Conservation (phyloP, 1,284 basidiomycete genomes). For the Cryptococcus sp. region DNA sequence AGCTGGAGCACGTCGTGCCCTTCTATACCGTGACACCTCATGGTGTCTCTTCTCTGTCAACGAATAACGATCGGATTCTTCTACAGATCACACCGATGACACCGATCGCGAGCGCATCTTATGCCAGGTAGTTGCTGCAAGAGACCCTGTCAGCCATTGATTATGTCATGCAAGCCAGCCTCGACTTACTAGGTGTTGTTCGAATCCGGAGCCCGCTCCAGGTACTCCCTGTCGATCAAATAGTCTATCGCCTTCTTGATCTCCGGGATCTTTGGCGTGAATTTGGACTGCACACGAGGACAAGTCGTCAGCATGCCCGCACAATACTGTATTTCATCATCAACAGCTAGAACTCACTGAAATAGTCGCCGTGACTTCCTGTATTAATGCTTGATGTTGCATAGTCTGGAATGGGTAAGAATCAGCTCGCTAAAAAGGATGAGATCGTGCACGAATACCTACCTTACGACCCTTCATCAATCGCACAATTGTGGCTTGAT, state of each 20-base stretch:
- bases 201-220: slow-evolving; percentile 80
- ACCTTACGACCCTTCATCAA: slow-evolving; percentile 94
- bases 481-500: slow-evolving; percentile 95
- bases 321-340: too few species aligned
- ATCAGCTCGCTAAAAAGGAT: slow-evolving; percentile 5
- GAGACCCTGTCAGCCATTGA: not conserved
- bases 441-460: slow-evolving; percentile 9
- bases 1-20: too few species aligned
- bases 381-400: slow-evolving; percentile 92
- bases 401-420: slow-evolving; percentile 64
- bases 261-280: slow-evolving; percentile 49
- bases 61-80: too few species aligned
- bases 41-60: too few species aligned
- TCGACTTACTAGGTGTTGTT: slow-evolving; percentile 50
- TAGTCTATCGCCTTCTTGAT: slow-evolving; percentile 86
- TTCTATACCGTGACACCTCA: too few species aligned
- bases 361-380: slow-evolving; percentile 91
- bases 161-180: not conserved
- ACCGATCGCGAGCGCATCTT: not conserved
- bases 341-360: slow-evolving; percentile 63
- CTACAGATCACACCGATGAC: not conserved
- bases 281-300: slow-evolving; percentile 27
- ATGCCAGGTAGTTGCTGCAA: slow-evolving; percentile 34
- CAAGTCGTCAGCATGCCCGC: slow-evolving; percentile 29
- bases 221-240: slow-evolving; percentile 95